These are phyloP conservation scores for Geotrichum fermentans DNA, from an alignment of 1,139 yeast genomes.

Conservation along the genomic window DNA sequence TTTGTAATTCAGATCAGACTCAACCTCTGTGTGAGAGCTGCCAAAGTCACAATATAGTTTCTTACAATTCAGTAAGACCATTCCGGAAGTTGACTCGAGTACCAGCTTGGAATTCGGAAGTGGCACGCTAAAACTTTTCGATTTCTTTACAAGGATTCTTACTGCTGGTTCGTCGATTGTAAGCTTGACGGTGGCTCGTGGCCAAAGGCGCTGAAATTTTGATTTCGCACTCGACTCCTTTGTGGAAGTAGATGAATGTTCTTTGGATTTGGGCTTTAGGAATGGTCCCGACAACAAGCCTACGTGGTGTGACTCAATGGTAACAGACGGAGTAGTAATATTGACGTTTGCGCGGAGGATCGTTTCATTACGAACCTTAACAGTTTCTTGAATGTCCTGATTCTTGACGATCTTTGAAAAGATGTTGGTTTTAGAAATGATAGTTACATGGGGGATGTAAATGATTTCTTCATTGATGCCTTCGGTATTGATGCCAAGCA, in stretches of 20 bases:
- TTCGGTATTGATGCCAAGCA: constrained; percentile 33
- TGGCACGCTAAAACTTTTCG: constrained; percentile 9
- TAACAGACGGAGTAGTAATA: constrained; percentile 39
- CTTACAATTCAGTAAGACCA: constrained; percentile 33
- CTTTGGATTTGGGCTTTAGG: background rate
- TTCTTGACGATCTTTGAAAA: constrained; percentile 37
- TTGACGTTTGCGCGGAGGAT: constrained; percentile 35
- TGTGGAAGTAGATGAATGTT: background rate
- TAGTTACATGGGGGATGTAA: constrained; percentile 40
- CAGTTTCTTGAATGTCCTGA: constrained; percentile 20
- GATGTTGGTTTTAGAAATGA: constrained; percentile 37
- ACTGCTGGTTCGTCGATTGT: constrained; percentile 40
- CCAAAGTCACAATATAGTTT: constrained; percentile 34
- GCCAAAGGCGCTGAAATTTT: constrained; percentile 32
- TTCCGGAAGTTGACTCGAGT: constrained; percentile 22
- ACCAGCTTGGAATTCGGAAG: constrained; percentile 11
- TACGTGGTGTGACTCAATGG: constrained; percentile 36
- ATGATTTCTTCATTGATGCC: constrained; percentile 38
- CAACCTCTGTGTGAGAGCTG: constrained; percentile 29
- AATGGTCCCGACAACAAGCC: constrained; percentile 30
- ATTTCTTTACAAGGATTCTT: constrained; percentile 30
- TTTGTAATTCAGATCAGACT: constrained; percentile 28
- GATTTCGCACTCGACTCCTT: constrained; percentile 3
- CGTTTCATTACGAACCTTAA: constrained; percentile 29
- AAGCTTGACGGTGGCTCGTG: constrained; percentile 35